Conservation (phyloP, 2,329 filamentous ascomycete species). For the Talaromyces sp. region DNA sequence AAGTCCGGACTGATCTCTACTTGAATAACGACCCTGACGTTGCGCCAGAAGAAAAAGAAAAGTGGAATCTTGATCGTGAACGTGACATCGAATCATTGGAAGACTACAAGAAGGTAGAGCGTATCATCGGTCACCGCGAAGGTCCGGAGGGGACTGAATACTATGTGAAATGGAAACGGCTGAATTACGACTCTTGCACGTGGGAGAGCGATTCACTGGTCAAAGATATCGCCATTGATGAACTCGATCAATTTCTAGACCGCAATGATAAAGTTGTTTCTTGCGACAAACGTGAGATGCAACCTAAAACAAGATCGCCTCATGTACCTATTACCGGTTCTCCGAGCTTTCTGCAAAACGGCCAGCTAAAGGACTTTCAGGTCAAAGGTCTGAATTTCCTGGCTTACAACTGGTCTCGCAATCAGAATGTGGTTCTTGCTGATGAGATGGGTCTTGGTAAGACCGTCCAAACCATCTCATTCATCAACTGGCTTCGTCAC, state of each 20-base stretch:
- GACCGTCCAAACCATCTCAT: constrained; percentile 94
- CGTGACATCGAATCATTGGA: constrained; percentile 80
- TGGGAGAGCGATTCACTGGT: constrained; percentile 80
- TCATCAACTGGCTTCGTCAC: constrained; percentile 95
- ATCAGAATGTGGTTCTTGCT: constrained; percentile 92
- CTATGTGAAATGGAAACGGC: constrained; percentile 92
- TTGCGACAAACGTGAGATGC: constrained; percentile 74
- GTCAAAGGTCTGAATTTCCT: constrained; percentile 91
- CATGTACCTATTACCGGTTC: constrained; percentile 72
- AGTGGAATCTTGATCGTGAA: constrained; percentile 93
- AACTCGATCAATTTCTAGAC: constrained; percentile 88
- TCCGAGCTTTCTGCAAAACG: constrained; percentile 76
- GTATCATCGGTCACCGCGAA: constrained; percentile 78
- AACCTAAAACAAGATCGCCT: constrained; percentile 64
- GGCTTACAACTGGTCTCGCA: constrained; percentile 89
- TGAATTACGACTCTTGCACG: constrained; percentile 89
- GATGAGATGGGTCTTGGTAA: constrained; percentile 99
- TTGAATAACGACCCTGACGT: constrained; percentile 69
- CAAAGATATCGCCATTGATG: constrained; percentile 71
- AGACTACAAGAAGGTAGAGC: constrained; percentile 87
- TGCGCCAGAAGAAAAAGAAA: constrained; percentile 79
- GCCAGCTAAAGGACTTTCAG: constrained; percentile 87
- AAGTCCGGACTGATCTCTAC: constrained; percentile 73
- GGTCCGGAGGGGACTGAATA: constrained; percentile 81
- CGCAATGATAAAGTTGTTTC: constrained; percentile 73